Evolutionary conservation across 2,329 filamentous ascomycete genomes (phyloP).

Genomic region (Neodidymelliopsis sp.): DNA sequence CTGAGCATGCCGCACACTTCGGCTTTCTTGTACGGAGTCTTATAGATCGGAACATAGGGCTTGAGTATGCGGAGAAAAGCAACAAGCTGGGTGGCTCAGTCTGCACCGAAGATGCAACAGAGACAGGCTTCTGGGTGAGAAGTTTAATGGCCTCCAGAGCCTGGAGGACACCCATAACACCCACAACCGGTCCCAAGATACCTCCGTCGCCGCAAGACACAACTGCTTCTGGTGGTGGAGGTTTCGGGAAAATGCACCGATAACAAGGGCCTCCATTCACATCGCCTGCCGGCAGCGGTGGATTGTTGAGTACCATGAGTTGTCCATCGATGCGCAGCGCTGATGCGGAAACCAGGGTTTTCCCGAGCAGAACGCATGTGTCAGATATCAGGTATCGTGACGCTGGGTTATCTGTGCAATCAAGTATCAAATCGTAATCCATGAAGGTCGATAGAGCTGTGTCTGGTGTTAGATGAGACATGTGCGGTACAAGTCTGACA

Average conservation of each 20-base stretch:
- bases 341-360: constrained; percentile 86
- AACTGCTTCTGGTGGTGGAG: constrained; percentile 83
- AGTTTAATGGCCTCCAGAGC: constrained; percentile 88
- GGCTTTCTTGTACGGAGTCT: constrained; percentile 72
- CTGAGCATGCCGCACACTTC: constrained; percentile 80
- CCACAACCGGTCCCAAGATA: constrained; percentile 90
- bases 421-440: constrained; percentile 82
- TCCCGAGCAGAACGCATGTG: constrained; percentile 78
- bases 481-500: constrained; percentile 69
- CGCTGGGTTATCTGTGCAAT: constrained; percentile 94
- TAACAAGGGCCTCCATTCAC: constrained; percentile 81
- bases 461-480: constrained; percentile 69
- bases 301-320: constrained; percentile 85
- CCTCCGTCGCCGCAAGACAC: constrained; percentile 91
- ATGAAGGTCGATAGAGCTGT: constrained; percentile 72
- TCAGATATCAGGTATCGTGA: constrained; percentile 94
- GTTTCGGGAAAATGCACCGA: constrained; percentile 87
- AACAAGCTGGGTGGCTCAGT: constrained; percentile 53
- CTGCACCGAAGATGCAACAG: constrained; percentile 2
- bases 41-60: constrained; percentile 73
- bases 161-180: constrained; percentile 90
- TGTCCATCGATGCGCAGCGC: constrained; percentile 90
- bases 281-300: constrained; percentile 68
- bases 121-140: constrained; percentile 58
- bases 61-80: constrained; percentile 63